phyloP scores from a whole-genome alignment of 768 basidiomycete genomes.

The Phanerochaete sordida region DNA sequence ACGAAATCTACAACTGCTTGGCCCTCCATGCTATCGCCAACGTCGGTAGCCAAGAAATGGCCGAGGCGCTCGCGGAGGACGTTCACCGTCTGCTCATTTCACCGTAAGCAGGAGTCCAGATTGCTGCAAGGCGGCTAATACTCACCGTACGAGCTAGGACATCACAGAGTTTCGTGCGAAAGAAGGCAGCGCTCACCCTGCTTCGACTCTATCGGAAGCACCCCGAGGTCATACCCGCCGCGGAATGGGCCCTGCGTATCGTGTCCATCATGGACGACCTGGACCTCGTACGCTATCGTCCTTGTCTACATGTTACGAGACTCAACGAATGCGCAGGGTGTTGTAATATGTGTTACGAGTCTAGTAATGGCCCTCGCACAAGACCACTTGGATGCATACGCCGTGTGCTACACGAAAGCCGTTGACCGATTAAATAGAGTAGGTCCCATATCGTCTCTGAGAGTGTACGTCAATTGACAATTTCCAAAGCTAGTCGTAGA shows the following conservation, averaged over 20 bases:
- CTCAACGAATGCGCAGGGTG: conserved; percentile 54
- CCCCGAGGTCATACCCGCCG: conserved; percentile 87
- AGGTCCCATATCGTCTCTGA: conserved; percentile 18
- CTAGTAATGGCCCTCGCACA: conserved; percentile 93
- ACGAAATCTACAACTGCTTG: conserved; percentile 93
- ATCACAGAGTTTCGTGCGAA: conserved; percentile 93
- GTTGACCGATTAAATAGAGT: conserved; percentile 87
- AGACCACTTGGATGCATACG: conserved; percentile 86
- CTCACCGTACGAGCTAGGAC: conserved; percentile 52
- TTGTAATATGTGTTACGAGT: conserved; percentile 91
- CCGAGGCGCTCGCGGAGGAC: conserved; percentile 89
- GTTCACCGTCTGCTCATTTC: conserved; percentile 94
- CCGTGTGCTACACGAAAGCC: conserved; percentile 92
- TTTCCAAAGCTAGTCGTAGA: conserved; percentile 79
- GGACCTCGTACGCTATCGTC: conserved; percentile 56
- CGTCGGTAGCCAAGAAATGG: conserved; percentile 97
- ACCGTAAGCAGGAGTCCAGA: conserved; percentile 51
- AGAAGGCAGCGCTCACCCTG: conserved; percentile 94
- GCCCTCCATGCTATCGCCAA: conserved; percentile 98
- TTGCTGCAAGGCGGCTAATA: conserved; percentile 13
- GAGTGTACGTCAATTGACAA: neutral
- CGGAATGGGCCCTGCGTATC: conserved; percentile 94
- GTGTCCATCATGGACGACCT: conserved; percentile 94
- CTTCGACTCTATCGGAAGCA: conserved; percentile 94
- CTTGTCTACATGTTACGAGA: neutral